Conservation (phyloP, 495 filamentous ascomycete species). For the Penicillium dipodomyicola region DNA sequence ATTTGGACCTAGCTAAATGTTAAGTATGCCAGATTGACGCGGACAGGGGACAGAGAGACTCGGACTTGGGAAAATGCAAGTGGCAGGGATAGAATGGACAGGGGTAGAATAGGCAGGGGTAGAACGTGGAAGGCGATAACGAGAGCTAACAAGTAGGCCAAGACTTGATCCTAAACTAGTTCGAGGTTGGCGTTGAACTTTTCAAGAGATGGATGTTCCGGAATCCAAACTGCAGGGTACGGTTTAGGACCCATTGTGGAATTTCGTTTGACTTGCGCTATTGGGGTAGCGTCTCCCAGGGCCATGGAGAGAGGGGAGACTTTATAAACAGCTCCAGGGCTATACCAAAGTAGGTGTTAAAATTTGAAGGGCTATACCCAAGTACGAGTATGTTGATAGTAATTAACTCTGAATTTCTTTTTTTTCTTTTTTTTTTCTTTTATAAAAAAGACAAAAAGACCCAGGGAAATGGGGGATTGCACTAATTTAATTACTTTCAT, state of each 20-base stretch:
- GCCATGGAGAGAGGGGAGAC: neutral
- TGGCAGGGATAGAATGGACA: neutral
- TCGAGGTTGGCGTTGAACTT: constrained; percentile 10
- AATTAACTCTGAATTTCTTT: too few relatives aligned
- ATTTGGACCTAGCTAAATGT: neutral
- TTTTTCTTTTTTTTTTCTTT: too few relatives aligned
- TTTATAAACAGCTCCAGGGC: neutral
- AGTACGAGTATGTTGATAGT: too few relatives aligned
- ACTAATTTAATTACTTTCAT: too few relatives aligned
- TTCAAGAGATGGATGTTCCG: neutral
- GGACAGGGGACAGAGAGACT: neutral
- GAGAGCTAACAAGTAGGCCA: neutral
- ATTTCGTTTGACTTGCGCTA: neutral
- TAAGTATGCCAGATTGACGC: neutral
- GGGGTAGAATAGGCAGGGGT: too few relatives aligned
- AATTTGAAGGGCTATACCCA: neutral
- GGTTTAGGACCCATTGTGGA: constrained; percentile 4
- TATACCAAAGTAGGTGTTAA: neutral
- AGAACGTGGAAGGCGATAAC: neutral
- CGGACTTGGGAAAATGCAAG: neutral
- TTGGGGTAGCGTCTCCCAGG: constrained; percentile 8
- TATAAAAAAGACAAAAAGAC: too few relatives aligned
- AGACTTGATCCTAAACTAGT: neutral
- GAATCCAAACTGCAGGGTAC: neutral
- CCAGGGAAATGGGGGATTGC: too few relatives aligned